Evolutionary conservation across 192 early-diverging fungal genomes (phyloP), one percentile per base, ranked within the genome.

Genomic region (Rhizophagus clarus): DNA sequence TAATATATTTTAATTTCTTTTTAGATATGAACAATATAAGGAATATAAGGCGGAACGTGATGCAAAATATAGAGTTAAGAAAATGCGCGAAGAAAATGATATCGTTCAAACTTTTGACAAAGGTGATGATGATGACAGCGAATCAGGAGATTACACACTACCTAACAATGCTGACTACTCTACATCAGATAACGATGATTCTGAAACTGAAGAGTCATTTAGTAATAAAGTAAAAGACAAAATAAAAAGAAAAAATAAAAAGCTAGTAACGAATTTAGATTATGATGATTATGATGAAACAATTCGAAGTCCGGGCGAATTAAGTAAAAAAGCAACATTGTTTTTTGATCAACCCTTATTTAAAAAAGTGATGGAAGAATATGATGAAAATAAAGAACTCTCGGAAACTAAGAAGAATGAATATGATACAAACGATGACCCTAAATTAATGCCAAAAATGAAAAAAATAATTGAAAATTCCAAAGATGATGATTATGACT

Each of bases 331-430:
- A 17, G 95, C 97, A 7, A 88, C 91, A n/a, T 88, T 96, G 84
- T 99, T 97, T 88, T 99, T 99, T 87, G 94, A 97, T 83, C 96
- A 99, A 83, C 94, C 95, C 1, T 80, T 97, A 24, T 99, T 99
- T 86, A 92, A 96, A 81, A 89, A 88, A 28, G 81, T 92, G 61
- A 85, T 86, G 42, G 76, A 82, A 0, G 81, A 85, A 6, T 88
- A 89, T 28, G 83, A 87, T 74, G 88, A 90, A 42, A 87, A 89
- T 67, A 88, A 90, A 0, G 90, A 91, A 34, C 88, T 90, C 2
- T 86, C 84, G 12, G 81, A 79, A 14, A 84, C 79, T 12, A 82
- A 82, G 2, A 81, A 87, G 1, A 87, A 81, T 29, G 80, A 85
- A 6, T 80, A 79, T 24, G 82, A 87, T 64, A 40, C 72, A 5